Evolutionary conservation across 805 yeast genomes (phyloP).

Genomic region (Saccharomycopsis fermentans): DNA sequence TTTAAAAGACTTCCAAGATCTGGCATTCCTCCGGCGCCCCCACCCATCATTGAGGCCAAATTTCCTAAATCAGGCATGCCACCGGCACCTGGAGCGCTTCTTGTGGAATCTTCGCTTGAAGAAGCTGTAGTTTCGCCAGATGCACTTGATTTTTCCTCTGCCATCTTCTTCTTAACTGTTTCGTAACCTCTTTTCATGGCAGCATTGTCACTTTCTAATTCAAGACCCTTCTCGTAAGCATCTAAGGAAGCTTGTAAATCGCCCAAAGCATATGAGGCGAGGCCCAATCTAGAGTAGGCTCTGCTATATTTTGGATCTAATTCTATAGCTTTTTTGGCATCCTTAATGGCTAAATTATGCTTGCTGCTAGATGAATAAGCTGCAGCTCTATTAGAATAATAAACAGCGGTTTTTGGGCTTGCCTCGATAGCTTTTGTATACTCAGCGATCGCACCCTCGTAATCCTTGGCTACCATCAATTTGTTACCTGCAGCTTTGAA

Average conservation of each 20-base stretch:
- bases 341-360: constrained; percentile 69
- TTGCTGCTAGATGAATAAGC: constrained; percentile 75
- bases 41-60: constrained; percentile 38
- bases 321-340: constrained; percentile 73
- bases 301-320: constrained; percentile 75
- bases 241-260: constrained; percentile 82
- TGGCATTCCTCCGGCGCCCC: constrained; percentile 63
- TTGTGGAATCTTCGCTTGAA: constrained; percentile 20
- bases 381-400: constrained; percentile 91
- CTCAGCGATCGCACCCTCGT: constrained; percentile 57
- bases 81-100: constrained; percentile 23
- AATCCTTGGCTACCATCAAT: constrained; percentile 76
- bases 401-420: constrained; percentile 66
- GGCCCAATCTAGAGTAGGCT: constrained; percentile 91
- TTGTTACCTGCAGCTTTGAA: constrained; percentile 83
- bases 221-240: constrained; percentile 82
- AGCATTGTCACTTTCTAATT: constrained; percentile 74
- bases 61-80: constrained; percentile 74
- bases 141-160: constrained; percentile 48
- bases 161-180: constrained; percentile 82
- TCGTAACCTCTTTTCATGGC: constrained; percentile 89
- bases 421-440: constrained; percentile 74
- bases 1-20: constrained; percentile 60
- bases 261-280: constrained; percentile 91
- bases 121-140: constrained; percentile 26